A percentile compares a stretch with the other conserved stretches of the same genome.
These are phyloP conservation scores for Barnettozyma californica DNA, from an alignment of 805 yeast species.

Conservation along the genomic window DNA sequence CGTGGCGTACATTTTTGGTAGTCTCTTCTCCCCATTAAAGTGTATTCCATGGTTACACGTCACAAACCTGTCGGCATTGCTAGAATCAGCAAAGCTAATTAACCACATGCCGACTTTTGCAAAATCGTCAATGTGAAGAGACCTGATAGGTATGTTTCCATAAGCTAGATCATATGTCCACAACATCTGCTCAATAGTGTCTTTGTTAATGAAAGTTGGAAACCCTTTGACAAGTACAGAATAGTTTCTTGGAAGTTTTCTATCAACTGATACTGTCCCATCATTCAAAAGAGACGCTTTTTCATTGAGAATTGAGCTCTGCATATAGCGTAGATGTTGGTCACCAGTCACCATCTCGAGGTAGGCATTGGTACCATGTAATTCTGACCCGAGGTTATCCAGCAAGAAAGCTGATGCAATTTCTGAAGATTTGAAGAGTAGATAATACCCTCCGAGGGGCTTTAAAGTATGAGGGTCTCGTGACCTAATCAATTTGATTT, in stretches of 20 bases:
- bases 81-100: conserved; percentile 38
- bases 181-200: conserved; percentile 31
- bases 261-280: neutral
- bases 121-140: conserved; percentile 8
- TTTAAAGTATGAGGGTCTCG: conserved; percentile 41
- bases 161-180: conserved; percentile 47
- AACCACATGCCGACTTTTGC: conserved; percentile 25
- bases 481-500: conserved; percentile 41
- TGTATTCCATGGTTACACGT: conserved; percentile 45
- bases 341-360: conserved; percentile 38
- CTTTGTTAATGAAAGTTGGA: conserved; percentile 38
- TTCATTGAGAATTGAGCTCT: conserved; percentile 1
- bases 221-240: conserved; percentile 40
- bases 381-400: conserved; percentile 42
- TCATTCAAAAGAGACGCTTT: neutral
- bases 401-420: conserved; percentile 48
- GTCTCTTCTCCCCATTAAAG: conserved; percentile 24
- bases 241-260: conserved; percentile 11
- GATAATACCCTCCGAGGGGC: conserved; percentile 45
- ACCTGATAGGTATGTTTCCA: conserved; percentile 11
- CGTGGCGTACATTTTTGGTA: conserved; percentile 30
- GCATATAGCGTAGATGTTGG: conserved; percentile 3
- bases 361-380: conserved; percentile 46
- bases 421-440: conserved; percentile 41
- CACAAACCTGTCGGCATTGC: conserved; percentile 47